Conservation (phyloP, 805 yeast species). For the Starmerella sp. region DNA sequence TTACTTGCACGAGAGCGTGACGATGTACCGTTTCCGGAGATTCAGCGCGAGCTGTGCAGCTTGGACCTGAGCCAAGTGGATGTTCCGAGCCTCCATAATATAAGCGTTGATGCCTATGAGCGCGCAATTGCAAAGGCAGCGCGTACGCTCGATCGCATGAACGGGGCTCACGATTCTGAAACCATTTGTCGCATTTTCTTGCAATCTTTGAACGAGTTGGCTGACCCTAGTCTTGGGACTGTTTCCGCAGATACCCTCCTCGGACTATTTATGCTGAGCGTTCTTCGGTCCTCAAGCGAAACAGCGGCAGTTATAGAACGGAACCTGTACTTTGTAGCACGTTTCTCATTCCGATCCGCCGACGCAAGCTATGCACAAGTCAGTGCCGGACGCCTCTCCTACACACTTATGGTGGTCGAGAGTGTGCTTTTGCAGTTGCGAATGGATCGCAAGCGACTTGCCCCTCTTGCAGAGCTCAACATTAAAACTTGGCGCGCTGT, state of each 20-base stretch:
- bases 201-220: constrained; percentile 42
- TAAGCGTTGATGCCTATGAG: constrained; percentile 24
- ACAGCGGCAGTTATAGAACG: constrained; percentile 39
- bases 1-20: constrained; percentile 19
- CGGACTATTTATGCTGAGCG: constrained; percentile 59
- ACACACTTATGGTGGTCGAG: constrained; percentile 72
- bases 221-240: constrained; percentile 18
- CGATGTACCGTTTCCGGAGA: constrained; percentile 16
- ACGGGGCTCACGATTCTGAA: constrained; percentile 23
- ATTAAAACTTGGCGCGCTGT: constrained; percentile 44
- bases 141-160: constrained; percentile 23
- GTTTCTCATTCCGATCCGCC: constrained; percentile 35
- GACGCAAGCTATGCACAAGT: constrained; percentile 2
- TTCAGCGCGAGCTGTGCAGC: constrained; percentile 20
- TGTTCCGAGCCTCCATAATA: constrained; percentile 27
- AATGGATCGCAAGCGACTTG: constrained; percentile 33
- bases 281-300: constrained; percentile 45
- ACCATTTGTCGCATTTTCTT: constrained; percentile 32
- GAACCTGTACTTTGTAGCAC: constrained; percentile 54
- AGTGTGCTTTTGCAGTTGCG: constrained; percentile 63
- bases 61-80: constrained; percentile 37
- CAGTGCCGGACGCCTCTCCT: constrained; percentile 27
- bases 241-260: constrained; percentile 77
- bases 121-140: constrained; percentile 37
- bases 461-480: constrained; percentile 38